Base-by-base conservation (phyloP, 108 stramenopile species). In the Nitzschia palea region DNA sequence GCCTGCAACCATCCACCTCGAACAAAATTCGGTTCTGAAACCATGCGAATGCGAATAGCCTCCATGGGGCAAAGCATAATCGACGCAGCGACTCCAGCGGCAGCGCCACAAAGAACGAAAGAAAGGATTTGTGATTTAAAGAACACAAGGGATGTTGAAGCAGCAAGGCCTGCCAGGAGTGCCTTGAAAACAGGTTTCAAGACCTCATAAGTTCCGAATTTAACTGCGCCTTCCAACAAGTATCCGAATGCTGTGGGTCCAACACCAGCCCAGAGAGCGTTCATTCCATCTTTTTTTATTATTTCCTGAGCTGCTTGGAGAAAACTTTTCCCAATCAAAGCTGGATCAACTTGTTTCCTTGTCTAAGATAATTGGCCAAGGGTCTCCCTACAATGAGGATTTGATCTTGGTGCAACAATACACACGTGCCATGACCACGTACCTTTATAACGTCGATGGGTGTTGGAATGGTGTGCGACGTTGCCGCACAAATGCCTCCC, bases 141-240 rank as follows among this genome's bases (percentile, higher is more conserved):
- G 42, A 68, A 70, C 0, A 74, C 60, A 0, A 68, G 48, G 1
- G 80, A 83, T 12, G 78, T 31, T 22, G 69, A 44, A 0, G 63
- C 36, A 5, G 80, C 77, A 1, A 83, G 37, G 12, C 44, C 32
- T 36, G 60, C 25, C 1, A 87, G 65, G 15, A 68, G 34, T 14
- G 68, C 26, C 30, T 44, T 56, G 35, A 87, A 62, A 8, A 67
- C 60, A 8, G 89, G 86, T 68, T 97, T 97, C 50, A 87, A 63
- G 22, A 88, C 77, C 68, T 95, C 96, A 64, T 95, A 97, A 47
- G 84, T 79, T 18, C 96, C 96, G 60, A 94, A 97, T 68, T 96
- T 94, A 12, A 71, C 50, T 22, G 70, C 59, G n/a, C 70, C 94
- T 64, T 95, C 90, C 23, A 95, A 32, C 42, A 90, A 50, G 65